phyloP scores from a whole-genome alignment of 768 basidiomycete species.

The Rhodosporidiobolus sp. region DNA sequence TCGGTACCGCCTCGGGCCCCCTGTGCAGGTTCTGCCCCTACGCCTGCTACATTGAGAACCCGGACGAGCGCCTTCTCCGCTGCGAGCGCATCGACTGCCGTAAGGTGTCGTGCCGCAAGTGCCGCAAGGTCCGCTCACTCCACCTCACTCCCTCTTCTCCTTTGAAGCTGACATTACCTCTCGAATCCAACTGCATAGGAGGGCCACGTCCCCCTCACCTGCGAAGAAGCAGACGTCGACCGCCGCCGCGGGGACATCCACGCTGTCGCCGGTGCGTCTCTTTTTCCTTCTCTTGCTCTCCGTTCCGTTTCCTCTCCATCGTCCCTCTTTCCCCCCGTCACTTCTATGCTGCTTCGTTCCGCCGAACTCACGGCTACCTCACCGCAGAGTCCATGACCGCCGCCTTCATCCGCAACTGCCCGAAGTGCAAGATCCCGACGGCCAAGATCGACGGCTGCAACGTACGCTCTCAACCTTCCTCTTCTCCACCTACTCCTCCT shows the following conservation, averaged over 20 bases:
- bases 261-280: constrained; percentile 38
- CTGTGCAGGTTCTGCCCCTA: constrained; percentile 41
- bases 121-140: constrained; percentile 31
- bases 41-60: constrained; percentile 37
- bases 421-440: constrained; percentile 47
- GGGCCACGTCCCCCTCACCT: constrained; percentile 50
- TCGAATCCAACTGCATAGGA: neutral
- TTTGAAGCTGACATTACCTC: neutral
- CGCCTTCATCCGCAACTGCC: constrained; percentile 49
- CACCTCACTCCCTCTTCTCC: neutral
- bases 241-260: constrained; percentile 48
- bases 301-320: too few relatives aligned
- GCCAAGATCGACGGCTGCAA: constrained; percentile 44
- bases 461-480: neutral
- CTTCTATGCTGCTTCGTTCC: neutral
- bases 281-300: too few relatives aligned
- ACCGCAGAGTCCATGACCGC: constrained; percentile 52
- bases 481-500: neutral
- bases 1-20: too few relatives aligned
- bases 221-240: constrained; percentile 47
- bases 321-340: neutral
- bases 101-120: constrained; percentile 37
- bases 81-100: constrained; percentile 38
- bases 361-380: neutral
- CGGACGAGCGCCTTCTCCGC: constrained; percentile 37